Conservation (phyloP, 495 filamentous ascomycete species). For the Cladorrhinum samala region DNA sequence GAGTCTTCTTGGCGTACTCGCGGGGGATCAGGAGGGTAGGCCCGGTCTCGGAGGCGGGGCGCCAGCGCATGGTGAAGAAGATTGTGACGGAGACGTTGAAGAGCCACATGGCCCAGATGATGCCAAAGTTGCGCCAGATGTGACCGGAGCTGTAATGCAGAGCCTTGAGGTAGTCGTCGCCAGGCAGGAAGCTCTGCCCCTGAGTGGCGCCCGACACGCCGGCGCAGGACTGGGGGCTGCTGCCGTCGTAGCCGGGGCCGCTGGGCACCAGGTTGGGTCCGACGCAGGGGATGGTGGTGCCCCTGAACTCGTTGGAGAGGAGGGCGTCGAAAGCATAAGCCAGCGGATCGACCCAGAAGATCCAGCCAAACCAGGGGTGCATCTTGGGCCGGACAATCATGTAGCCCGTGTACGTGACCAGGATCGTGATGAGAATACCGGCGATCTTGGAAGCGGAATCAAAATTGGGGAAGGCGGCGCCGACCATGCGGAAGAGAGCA, state of each 20-base stretch:
- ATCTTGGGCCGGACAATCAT: slow-evolving; percentile 64
- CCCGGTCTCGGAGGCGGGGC: slow-evolving; percentile 35
- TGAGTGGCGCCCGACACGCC: slow-evolving; percentile 46
- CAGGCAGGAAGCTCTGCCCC: slow-evolving; percentile 49
- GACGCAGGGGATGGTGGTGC: slow-evolving; percentile 43
- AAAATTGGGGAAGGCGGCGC: slow-evolving; percentile 55
- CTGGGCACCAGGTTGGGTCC: slow-evolving; percentile 50
- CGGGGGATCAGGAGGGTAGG: slow-evolving; percentile 29
- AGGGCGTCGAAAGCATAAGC: slow-evolving; percentile 67
- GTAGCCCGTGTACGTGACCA: slow-evolving; percentile 71
- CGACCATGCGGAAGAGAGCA: slow-evolving; percentile 69
- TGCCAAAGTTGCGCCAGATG: slow-evolving; percentile 78
- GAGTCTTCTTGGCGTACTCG: slow-evolving; percentile 23
- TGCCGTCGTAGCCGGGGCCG: slow-evolving; percentile 45
- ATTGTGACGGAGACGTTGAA: slow-evolving; percentile 63
- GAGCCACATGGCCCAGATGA: slow-evolving; percentile 60
- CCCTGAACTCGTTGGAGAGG: slow-evolving; percentile 64
- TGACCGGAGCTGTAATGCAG: slow-evolving; percentile 59
- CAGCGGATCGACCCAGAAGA: slow-evolving; percentile 70
- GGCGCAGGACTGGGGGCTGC: slow-evolving; percentile 53
- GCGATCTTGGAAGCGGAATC: slow-evolving; percentile 47
- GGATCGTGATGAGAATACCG: slow-evolving; percentile 55
- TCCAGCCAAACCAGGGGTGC: slow-evolving; percentile 72
- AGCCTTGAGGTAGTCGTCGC: slow-evolving; percentile 53
- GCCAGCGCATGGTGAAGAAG: slow-evolving; percentile 48